A percentile compares a stretch with the other conserved stretches of the same genome.
Evolutionary conservation across 140 eudicot species (phyloP).

Genomic region (Senecio squalidus): DNA sequence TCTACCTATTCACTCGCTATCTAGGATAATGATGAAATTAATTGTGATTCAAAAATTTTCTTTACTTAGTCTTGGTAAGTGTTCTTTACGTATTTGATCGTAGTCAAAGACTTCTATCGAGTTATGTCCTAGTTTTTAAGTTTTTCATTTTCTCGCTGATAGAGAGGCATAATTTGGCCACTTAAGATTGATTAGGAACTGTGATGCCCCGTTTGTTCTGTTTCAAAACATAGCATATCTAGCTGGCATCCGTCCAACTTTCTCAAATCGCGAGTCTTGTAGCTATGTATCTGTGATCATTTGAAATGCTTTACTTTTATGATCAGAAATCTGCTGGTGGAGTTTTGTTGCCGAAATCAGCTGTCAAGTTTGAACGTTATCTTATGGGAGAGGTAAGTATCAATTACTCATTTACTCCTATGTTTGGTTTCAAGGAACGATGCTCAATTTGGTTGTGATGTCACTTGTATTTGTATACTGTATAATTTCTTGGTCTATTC

Average conservation of each 20-base stretch:
- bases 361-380: conserved; percentile 90
- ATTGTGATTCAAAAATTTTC: background rate
- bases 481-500: conserved; percentile 1
- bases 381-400: conserved; percentile 90
- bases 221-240: background rate
- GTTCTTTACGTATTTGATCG: too few relatives aligned
- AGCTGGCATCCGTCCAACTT: background rate
- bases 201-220: too few relatives aligned
- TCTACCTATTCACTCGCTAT: background rate
- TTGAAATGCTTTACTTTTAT: conserved; percentile 4
- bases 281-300: background rate
- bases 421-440: background rate
- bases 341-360: conserved; percentile 91
- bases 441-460: background rate
- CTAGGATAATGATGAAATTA: background rate
- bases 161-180: background rate
- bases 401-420: background rate
- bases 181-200: background rate
- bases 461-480: background rate
- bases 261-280: background rate
- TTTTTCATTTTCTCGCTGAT: too few relatives aligned
- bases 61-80: background rate
- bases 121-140: too few relatives aligned
- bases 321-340: conserved; percentile 98
- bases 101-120: background rate